Evolutionary conservation across 768 basidiomycete species (phyloP).

Genomic region (Boletus sp.): DNA sequence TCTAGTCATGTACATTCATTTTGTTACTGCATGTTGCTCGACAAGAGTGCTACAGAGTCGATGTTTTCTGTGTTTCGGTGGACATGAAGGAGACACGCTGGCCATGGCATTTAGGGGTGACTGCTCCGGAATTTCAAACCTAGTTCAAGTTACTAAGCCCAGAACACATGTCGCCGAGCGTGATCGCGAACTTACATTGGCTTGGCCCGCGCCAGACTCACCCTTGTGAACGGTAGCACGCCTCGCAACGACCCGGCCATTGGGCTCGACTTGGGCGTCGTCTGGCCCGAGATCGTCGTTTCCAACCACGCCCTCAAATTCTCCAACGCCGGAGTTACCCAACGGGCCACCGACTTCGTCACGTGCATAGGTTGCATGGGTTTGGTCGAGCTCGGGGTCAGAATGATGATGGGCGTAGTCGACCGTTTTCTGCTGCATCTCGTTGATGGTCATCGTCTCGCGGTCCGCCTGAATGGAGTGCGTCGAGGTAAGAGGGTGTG

Average conservation of each 20-base stretch:
- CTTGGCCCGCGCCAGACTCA: conserved; percentile 10
- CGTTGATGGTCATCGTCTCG: conserved; percentile 4
- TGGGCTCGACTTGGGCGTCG: conserved; percentile 16
- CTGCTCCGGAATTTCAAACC: conserved; percentile 11
- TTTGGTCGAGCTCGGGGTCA: conserved; percentile 16
- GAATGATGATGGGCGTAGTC: conserved; percentile 9
- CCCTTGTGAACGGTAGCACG: conserved; percentile 1
- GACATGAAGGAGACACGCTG: not conserved
- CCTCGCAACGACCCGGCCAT: conserved; percentile 24
- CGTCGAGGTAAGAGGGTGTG: not conserved
- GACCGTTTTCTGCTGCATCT: conserved; percentile 27
- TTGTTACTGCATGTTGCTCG: not conserved
- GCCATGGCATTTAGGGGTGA: not conserved
- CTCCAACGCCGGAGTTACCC: conserved; percentile 27
- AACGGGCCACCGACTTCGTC: conserved; percentile 30
- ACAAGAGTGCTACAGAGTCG: not conserved
- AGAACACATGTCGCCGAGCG: not conserved
- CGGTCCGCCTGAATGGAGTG: conserved; percentile 24
- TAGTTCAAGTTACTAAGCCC: not conserved
- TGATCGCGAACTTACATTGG: conserved; percentile 12
- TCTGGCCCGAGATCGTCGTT: conserved; percentile 30
- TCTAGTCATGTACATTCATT: not conserved
- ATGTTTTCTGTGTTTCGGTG: not conserved
- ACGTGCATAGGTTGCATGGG: conserved; percentile 27
- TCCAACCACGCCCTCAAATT: conserved; percentile 30